These are phyloP conservation scores for Skeletonema potamos DNA, from an alignment of 108 stramenopile genomes.

Conservation along the genomic window DNA sequence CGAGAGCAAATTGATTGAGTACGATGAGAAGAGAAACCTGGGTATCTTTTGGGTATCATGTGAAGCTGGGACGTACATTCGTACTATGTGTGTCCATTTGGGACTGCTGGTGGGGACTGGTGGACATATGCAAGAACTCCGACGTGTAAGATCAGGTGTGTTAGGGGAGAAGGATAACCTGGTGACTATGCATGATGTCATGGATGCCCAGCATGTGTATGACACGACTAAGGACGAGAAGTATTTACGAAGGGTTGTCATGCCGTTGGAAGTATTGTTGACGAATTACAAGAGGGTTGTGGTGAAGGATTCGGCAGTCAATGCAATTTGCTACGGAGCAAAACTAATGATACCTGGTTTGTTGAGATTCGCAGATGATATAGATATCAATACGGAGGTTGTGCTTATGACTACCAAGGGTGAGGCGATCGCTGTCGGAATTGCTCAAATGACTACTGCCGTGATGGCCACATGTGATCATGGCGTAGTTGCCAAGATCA, in stretches of 20 bases:
- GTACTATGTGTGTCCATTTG: slow-evolving; percentile 99
- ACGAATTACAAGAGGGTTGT: slow-evolving; percentile 98
- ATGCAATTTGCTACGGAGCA: slow-evolving; percentile 99
- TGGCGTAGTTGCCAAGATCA: slow-evolving; percentile 99
- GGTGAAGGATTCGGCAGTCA: slow-evolving; percentile 99
- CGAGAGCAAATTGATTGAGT: slow-evolving; percentile 95
- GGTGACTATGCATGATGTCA: slow-evolving; percentile 99
- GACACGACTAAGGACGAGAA: slow-evolving; percentile 98
- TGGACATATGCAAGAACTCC: slow-evolving; percentile 99
- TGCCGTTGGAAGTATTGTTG: slow-evolving; percentile 96
- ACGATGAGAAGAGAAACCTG: slow-evolving; percentile 93
- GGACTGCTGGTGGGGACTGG: slow-evolving; percentile 95
- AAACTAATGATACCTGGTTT: slow-evolving; percentile 99
- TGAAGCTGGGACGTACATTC: slow-evolving; percentile 99
- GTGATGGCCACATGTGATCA: slow-evolving; percentile 99
- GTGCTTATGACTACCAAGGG: slow-evolving; percentile 99
- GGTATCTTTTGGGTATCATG: slow-evolving; percentile 96
- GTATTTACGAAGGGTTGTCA: slow-evolving; percentile 95
- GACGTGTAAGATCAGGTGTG: slow-evolving; percentile 95
- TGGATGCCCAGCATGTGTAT: slow-evolving; percentile 99
- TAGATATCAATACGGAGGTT: slow-evolving; percentile 97
- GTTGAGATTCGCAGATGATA: slow-evolving; percentile 97
- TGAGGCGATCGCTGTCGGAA: slow-evolving; percentile 98
- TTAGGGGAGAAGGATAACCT: slow-evolving; percentile 89
- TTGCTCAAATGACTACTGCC: slow-evolving; percentile 99